Conservation (phyloP, 176 grass and related monocot genomes). For the Musa troglodytarum region DNA sequence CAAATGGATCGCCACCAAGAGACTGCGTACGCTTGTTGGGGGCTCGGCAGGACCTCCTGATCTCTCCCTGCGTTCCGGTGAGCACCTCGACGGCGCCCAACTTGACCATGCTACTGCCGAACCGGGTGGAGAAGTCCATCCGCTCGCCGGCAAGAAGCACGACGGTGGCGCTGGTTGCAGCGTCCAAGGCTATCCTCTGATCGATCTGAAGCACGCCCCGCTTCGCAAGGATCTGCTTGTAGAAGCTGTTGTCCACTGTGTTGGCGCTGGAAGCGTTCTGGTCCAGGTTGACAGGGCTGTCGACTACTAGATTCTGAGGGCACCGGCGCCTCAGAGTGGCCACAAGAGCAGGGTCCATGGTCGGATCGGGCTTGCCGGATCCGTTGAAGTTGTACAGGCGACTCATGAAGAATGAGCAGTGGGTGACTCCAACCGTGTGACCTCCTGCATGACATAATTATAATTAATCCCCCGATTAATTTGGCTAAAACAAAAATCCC, state of each 20-base stretch:
- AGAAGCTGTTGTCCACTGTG: conserved; percentile 59
- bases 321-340: conserved; percentile 34
- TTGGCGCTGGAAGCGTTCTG: conserved; percentile 27
- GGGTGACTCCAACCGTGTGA: conserved; percentile 72
- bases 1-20: no score
- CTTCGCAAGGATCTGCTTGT: conserved; percentile 35
- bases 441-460: conserved; percentile 33
- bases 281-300: conserved; percentile 64
- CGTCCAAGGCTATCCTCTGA: conserved; percentile 36
- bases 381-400: conserved; percentile 64
- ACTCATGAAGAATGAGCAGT: conserved; percentile 51
- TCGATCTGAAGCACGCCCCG: conserved; percentile 56
- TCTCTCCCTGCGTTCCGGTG: conserved; percentile 60
- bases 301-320: conserved; percentile 8
- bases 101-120: conserved; percentile 53
- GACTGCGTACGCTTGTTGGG: background rate
- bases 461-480: no score
- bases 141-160: conserved; percentile 16
- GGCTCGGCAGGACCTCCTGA: conserved; percentile 36
- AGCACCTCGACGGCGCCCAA: conserved; percentile 48
- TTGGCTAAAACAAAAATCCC: no score
- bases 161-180: conserved; percentile 34
- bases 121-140: conserved; percentile 42
- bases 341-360: conserved; percentile 33
- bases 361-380: conserved; percentile 42